phyloP scores from a whole-genome alignment of 2,329 filamentous ascomycete species.

The Bipolaris sorokiniana region DNA sequence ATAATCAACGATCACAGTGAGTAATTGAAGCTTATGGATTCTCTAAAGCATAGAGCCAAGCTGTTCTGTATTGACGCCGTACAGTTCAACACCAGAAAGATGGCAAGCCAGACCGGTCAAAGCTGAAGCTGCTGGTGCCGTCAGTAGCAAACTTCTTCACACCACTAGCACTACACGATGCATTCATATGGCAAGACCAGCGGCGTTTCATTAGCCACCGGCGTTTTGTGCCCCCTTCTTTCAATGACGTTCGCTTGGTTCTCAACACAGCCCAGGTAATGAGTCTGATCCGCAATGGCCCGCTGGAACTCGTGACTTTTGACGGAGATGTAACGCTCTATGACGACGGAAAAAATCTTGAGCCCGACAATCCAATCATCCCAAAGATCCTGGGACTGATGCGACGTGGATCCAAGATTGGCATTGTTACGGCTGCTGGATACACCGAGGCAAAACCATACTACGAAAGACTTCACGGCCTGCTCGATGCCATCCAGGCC shows the following conservation, averaged over 20 bases:
- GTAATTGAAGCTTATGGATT: constrained; percentile 21
- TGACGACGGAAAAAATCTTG: constrained; percentile 77
- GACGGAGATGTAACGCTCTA: constrained; percentile 98
- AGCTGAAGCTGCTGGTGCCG: constrained; percentile 89
- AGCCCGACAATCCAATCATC: constrained; percentile 78
- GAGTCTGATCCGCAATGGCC: constrained; percentile 77
- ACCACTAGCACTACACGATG: constrained; percentile 80
- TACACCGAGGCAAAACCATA: constrained; percentile 89
- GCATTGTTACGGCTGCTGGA: constrained; percentile 95
- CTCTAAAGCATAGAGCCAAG: neutral
- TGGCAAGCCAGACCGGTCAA: constrained; percentile 74
- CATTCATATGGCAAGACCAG: constrained; percentile 88
- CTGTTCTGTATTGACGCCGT: constrained; percentile 8
- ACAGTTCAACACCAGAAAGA: constrained; percentile 73
- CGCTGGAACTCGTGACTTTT: constrained; percentile 87
- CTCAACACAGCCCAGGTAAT: constrained; percentile 95
- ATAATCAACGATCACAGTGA: constrained; percentile 91
- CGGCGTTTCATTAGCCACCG: constrained; percentile 86
- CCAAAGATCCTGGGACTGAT: constrained; percentile 72
- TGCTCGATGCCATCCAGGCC: constrained; percentile 78
- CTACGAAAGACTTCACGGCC: constrained; percentile 82
- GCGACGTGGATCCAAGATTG: constrained; percentile 78
- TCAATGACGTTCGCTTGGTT: constrained; percentile 93
- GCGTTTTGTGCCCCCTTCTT: constrained; percentile 92
- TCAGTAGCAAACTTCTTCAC: constrained; percentile 95